Evolutionary conservation across 495 filamentous ascomycete genomes (phyloP), one percentile per base, ranked within the genome.

Genomic region (Aspergillus asperescens): DNA sequence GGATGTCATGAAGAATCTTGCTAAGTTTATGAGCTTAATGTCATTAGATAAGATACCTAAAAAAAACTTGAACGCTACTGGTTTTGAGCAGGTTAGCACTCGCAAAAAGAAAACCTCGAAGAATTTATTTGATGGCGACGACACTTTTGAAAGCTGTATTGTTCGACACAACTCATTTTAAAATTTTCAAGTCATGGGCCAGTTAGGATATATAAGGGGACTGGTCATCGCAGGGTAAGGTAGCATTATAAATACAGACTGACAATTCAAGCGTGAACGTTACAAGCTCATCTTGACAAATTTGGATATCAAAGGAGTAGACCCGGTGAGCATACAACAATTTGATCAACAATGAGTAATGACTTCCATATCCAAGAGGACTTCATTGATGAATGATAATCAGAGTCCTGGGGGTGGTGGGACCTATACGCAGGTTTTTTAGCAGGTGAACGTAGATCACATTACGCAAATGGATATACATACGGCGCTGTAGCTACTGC

Each of bases 401-500:
- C 61, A 80, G 55, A 78, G 67, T 19, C 77, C 77, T 39, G 77
- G 77, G 13, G 77, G 77, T 1, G 77, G 77, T 31, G 77, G 77
- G 13, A 78, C 74, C 76, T 78, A 27, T 15, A 16, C 5, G 7
- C 1, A 7, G 37, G 1, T 49, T 29, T 23, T 28, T 45, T 25
- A 44, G 48, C 19, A 19, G 46, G 22, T 35, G 37, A n/a, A n/a
- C n/a, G n/a, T n/a, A n/a, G n/a, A n/a, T n/a, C n/a, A n/a, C n/a
- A n/a, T n/a, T n/a, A n/a, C n/a, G n/a, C n/a, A 6, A 40, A 16
- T 12, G 41, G 7, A 7, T 42, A 23, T 39, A 51, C 72, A 39
- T 72, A 91, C 88, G 60, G 84, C 78, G 62, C 76, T 86, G 71
- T 89, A 90, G 24, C 84, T 73, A 31, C 74, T 70, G 43, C 80